Evolutionary conservation across 2,329 filamentous ascomycete genomes (phyloP).

Genomic region (Biscogniauxia sp.): DNA sequence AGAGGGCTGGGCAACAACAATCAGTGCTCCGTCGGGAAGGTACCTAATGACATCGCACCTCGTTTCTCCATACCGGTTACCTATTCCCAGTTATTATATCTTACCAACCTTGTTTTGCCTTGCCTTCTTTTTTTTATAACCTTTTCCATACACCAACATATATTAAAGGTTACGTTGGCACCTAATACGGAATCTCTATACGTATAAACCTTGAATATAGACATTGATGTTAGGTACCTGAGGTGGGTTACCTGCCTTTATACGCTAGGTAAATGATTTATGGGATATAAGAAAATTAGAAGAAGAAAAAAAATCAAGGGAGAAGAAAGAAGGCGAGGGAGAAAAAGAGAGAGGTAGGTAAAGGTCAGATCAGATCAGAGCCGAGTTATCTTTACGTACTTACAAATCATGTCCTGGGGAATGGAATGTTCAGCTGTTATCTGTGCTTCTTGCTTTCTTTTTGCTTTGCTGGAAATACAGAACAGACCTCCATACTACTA

Average conservation of each 20-base stretch:
- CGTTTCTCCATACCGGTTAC: background rate
- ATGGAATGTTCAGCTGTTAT: background rate
- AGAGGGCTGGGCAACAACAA: background rate
- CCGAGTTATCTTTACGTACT: background rate
- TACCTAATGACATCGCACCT: background rate
- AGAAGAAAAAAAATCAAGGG: background rate
- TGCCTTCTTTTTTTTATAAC: no score
- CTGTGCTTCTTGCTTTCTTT: background rate
- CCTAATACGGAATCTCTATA: no score
- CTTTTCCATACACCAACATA: no score
- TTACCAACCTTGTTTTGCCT: background rate
- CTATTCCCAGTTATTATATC: background rate
- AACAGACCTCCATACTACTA: no score
- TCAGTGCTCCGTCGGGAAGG: constrained; percentile 2
- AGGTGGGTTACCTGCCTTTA: background rate
- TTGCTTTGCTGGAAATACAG: no score
- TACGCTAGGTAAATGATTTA: background rate
- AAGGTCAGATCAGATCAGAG: no score
- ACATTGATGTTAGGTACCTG: background rate
- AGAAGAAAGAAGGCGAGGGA: no score
- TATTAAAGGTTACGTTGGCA: no score
- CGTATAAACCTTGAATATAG: no score
- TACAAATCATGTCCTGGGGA: background rate
- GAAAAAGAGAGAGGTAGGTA: no score
- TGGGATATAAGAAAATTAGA: background rate